Evolutionary conservation across 352 stramenopile genomes (phyloP).

Genomic region (Phytophthora palmivora): DNA sequence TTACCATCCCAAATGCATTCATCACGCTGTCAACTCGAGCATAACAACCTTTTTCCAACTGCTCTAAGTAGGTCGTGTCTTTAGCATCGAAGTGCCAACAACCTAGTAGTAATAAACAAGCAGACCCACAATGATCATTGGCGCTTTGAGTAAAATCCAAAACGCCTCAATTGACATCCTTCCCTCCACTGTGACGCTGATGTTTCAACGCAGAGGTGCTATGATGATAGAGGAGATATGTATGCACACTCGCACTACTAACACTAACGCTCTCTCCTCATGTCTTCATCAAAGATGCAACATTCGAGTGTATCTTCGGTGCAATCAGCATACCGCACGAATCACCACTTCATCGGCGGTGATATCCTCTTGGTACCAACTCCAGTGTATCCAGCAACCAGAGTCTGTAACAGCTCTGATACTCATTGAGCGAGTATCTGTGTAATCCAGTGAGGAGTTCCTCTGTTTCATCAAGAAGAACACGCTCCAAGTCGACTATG

Average conservation of each 20-base stretch:
- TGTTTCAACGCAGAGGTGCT: slow-evolving; percentile 29
- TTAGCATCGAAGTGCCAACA: too few species aligned
- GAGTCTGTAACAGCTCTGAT: slow-evolving; percentile 7
- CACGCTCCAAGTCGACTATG: slow-evolving; percentile 40
- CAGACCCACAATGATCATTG: slow-evolving; percentile 22
- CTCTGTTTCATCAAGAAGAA: slow-evolving; percentile 38
- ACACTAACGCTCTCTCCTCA: slow-evolving; percentile 24
- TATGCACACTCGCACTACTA: slow-evolving; percentile 38
- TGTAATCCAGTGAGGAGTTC: slow-evolving; percentile 11
- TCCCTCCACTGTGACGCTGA: slow-evolving; percentile 24
- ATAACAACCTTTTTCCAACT: slow-evolving; percentile 32
- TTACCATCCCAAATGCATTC: slow-evolving; percentile 10
- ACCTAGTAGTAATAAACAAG: slow-evolving; percentile 9
- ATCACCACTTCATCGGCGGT: slow-evolving; percentile 12
- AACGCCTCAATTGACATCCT: slow-evolving; percentile 35
- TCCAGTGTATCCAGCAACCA: slow-evolving; percentile 5
- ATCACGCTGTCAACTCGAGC: slow-evolving; percentile 20
- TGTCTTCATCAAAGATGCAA: slow-evolving; percentile 29
- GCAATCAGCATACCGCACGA: slow-evolving; percentile 21
- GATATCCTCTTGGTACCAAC: slow-evolving; percentile 8
- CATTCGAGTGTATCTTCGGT: slow-evolving; percentile 16
- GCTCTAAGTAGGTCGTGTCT: slow-evolving; percentile 27
- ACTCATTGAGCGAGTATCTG: slow-evolving; percentile 14
- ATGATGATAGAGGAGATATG: slow-evolving; percentile 34
- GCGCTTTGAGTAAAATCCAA: slow-evolving; percentile 33